A percentile compares a stretch with the other conserved stretches of the same genome.
Evolutionary conservation across 2,329 filamentous ascomycete species (phyloP).

Genomic region (Trichoderma sp.): DNA sequence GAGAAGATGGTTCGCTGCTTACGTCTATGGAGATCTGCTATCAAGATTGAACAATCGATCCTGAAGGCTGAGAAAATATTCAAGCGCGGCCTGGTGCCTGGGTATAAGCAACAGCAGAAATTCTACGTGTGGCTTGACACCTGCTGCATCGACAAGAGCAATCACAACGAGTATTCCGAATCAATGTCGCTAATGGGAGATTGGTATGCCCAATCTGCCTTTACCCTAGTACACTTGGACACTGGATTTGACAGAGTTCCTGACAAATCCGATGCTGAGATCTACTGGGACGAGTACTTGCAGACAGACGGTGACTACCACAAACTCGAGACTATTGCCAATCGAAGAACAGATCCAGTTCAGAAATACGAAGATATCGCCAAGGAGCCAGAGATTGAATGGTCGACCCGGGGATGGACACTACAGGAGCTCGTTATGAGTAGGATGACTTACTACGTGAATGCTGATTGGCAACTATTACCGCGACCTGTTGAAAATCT

Average conservation of each 20-base stretch:
- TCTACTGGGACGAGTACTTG: constrained; percentile 8
- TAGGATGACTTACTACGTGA: constrained; percentile 9
- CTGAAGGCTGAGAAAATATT: constrained; percentile 19
- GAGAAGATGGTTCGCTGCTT: constrained; percentile 21
- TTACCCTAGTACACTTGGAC: constrained; percentile 21
- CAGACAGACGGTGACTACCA: constrained; percentile 13
- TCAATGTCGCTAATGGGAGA: constrained; percentile 25
- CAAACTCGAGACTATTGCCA: neutral
- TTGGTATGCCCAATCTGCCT: constrained; percentile 23
- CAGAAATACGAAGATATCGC: constrained; percentile 8
- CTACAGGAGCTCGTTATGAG: constrained; percentile 18
- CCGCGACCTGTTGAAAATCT: constrained; percentile 9
- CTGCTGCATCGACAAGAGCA: constrained; percentile 24
- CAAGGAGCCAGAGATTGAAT: constrained; percentile 4
- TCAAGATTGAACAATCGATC: constrained; percentile 24
- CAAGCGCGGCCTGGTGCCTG: neutral
- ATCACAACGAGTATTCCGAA: constrained; percentile 19
- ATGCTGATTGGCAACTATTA: constrained; percentile 13
- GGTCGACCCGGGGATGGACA: constrained; percentile 19
- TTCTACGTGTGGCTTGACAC: constrained; percentile 20
- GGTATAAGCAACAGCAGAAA: constrained; percentile 1
- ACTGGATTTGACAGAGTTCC: neutral
- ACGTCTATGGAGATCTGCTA: constrained; percentile 25
- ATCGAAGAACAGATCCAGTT: neutral
- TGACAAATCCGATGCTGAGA: neutral